phyloP scores from a whole-genome alignment of 306 rosid species.

The Echinosophora koreensis region DNA sequence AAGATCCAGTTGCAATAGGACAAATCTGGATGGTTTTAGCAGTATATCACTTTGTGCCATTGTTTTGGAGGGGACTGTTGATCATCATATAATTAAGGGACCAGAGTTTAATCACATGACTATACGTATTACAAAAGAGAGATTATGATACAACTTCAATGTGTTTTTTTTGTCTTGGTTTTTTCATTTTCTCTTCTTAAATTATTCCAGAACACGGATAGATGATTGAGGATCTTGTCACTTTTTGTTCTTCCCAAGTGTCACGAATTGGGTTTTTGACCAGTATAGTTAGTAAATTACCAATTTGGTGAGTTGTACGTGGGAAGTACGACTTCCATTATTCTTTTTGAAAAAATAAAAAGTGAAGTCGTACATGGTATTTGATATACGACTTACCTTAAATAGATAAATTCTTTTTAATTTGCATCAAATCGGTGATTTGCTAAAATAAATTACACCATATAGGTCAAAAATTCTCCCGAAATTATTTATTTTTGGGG shows the following conservation, averaged over 20 bases:
- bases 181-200: conserved; percentile 7
- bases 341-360: no score
- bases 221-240: background rate
- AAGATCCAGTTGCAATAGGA: conserved; percentile 44
- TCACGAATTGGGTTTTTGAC: no score
- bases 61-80: conserved; percentile 14
- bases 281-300: no score
- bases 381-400: no score
- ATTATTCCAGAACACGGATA: conserved; percentile 7
- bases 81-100: conserved; percentile 23
- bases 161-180: background rate
- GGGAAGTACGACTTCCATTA: no score
- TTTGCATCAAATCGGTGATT: no score
- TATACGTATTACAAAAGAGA: background rate
- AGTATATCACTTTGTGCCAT: conserved; percentile 28
- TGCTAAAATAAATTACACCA: no score
- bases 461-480: no score
- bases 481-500: background rate
- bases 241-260: background rate
- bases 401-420: no score
- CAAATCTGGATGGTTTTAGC: conserved; percentile 22
- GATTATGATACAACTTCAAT: conserved; percentile 17
- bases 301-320: no score
- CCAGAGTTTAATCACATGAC: conserved; percentile 13
- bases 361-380: no score